These are phyloP conservation scores for Eutrema japonicum DNA, from an alignment of 345 rosid species.

Conservation along the genomic window DNA sequence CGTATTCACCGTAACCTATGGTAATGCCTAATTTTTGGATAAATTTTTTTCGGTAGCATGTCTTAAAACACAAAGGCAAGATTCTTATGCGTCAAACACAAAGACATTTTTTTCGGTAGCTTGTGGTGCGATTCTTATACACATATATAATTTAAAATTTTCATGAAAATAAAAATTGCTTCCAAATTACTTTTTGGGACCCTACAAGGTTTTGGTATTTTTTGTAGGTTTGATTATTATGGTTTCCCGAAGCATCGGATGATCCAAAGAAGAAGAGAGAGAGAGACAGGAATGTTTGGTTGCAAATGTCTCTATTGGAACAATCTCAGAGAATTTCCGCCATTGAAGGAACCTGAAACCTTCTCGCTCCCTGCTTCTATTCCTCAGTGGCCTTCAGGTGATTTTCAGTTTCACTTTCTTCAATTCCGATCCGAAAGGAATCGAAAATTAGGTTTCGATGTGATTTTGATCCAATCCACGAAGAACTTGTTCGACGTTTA, in stretches of 20 bases:
- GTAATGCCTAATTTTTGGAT: no score
- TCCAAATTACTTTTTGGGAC: neutral
- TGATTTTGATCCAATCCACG: slow-evolving; percentile 19
- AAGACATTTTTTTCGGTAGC: no score
- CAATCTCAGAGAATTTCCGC: slow-evolving; percentile 32
- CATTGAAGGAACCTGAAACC: slow-evolving; percentile 47
- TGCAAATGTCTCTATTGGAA: slow-evolving; percentile 64
- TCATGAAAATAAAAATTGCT: neutral
- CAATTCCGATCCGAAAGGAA: neutral
- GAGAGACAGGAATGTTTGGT: slow-evolving; percentile 42
- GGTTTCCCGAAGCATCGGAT: slow-evolving; percentile 41
- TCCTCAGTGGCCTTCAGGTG: slow-evolving; percentile 84
- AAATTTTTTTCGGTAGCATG: neutral
- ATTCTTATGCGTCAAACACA: slow-evolving; percentile 1
- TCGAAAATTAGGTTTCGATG: neutral
- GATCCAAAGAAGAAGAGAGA: neutral
- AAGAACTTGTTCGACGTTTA: neutral
- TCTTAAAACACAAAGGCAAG: neutral
- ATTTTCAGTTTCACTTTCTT: slow-evolving; percentile 36
- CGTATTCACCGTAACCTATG: no score
- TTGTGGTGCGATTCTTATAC: neutral
- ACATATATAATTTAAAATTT: no score
- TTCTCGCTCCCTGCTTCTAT: slow-evolving; percentile 72
- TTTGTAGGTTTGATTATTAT: slow-evolving; percentile 14
- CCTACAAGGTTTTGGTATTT: slow-evolving; percentile 7